Percentiles rank a stretch among this genome's conserved stretches.
These are phyloP conservation scores for Syncephalis plumigaleata DNA, from an alignment of 371 early-diverging fungal genomes.

Conservation along the genomic window DNA sequence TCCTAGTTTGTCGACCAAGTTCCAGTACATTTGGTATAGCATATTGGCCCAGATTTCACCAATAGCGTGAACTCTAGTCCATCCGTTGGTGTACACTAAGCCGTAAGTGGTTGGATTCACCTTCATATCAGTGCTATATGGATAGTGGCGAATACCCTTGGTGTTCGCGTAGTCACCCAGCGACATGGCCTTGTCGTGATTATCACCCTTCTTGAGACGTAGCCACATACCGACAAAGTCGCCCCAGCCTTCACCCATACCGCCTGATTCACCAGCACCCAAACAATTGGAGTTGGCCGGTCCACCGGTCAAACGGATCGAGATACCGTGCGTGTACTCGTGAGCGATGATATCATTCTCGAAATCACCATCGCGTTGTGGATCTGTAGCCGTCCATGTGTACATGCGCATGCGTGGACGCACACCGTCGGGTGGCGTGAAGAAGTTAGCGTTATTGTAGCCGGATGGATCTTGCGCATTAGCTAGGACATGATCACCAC, in stretches of 20 bases:
- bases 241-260: constrained; percentile 73
- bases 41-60: constrained; percentile 94
- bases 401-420: constrained; percentile 20
- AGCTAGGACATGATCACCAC: constrained; percentile 73
- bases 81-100: constrained; percentile 74
- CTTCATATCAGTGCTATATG: constrained; percentile 59
- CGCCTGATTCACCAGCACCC: constrained; percentile 10
- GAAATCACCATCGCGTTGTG: constrained; percentile 18
- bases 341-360: constrained; percentile 4
- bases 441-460: constrained; percentile 14
- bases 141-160: constrained; percentile 72
- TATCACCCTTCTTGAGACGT: constrained; percentile 36
- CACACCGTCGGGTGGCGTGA: constrained; percentile 23
- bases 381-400: constrained; percentile 13
- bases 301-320: constrained; percentile 31
- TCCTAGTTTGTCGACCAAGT: constrained; percentile 46
- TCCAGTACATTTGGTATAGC: constrained; percentile 77
- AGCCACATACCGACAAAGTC: constrained; percentile 78
- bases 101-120: constrained; percentile 84
- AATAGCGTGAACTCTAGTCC: constrained; percentile 81
- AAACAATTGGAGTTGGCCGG: constrained; percentile 19
- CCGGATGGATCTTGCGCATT: constrained; percentile 66
- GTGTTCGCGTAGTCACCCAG: constrained; percentile 75
- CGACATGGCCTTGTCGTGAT: constrained; percentile 14
- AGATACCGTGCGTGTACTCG: constrained; percentile 29